phyloP scores from a whole-genome alignment of 2,329 filamentous ascomycete species.

The Niveomyces coronatus region DNA sequence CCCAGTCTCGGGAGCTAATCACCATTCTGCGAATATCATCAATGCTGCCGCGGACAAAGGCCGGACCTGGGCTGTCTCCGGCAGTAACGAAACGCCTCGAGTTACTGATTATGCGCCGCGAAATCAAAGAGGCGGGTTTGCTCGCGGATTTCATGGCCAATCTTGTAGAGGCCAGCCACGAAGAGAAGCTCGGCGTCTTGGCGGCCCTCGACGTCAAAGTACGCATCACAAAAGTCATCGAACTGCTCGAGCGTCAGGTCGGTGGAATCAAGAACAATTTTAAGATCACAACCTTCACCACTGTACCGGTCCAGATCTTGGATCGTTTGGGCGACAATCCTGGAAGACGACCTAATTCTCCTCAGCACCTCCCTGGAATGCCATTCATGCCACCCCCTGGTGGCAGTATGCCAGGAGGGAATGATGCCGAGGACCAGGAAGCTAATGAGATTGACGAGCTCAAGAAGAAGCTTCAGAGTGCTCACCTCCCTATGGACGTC shows the following conservation, averaged over 20 bases:
- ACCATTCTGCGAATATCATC: constrained; percentile 76
- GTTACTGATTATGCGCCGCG: constrained; percentile 74
- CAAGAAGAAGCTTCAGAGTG: constrained; percentile 74
- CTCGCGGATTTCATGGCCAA: constrained; percentile 97
- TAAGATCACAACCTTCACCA: constrained; percentile 69
- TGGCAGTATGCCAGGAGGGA: constrained; percentile 31
- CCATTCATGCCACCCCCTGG: constrained; percentile 22
- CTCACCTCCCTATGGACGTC: constrained; percentile 72
- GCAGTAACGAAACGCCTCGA: constrained; percentile 80
- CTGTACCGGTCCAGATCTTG: constrained; percentile 51
- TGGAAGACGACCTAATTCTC: constrained; percentile 20
- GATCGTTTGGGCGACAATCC: constrained; percentile 38
- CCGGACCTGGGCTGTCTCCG: constrained; percentile 60
- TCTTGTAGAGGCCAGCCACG: constrained; percentile 73
- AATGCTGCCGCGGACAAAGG: constrained; percentile 61
- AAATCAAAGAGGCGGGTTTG: constrained; percentile 68
- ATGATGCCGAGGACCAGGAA: constrained; percentile 63
- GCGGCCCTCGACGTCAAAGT: constrained; percentile 70
- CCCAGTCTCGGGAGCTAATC: constrained; percentile 75
- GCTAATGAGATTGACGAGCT: constrained; percentile 85
- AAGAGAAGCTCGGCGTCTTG: constrained; percentile 83
- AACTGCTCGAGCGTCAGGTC: constrained; percentile 74
- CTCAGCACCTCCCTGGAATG: constrained; percentile 30
- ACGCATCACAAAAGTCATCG: constrained; percentile 70
- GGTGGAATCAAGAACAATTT: constrained; percentile 77